phyloP scores from a whole-genome alignment of 2,329 filamentous ascomycete genomes.

The Ilyonectria mors-panacis region DNA sequence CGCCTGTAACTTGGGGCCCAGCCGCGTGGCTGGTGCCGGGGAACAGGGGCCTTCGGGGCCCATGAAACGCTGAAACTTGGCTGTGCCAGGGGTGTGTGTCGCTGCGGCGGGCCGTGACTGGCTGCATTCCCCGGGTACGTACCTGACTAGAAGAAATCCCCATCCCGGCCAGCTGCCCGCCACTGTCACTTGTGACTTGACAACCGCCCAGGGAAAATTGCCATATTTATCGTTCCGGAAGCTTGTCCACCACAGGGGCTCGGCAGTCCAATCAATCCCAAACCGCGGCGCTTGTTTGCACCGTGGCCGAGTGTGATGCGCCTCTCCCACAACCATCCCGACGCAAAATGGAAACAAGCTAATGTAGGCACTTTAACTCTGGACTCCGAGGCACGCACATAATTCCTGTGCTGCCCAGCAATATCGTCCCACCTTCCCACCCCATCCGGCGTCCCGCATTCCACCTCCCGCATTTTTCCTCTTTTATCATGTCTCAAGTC shows the following conservation, averaged over 20 bases:
- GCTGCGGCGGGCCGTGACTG: slow-evolving; percentile 3
- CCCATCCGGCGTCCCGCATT: background rate
- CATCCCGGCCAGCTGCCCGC: background rate
- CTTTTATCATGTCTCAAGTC: background rate
- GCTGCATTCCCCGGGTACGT: background rate
- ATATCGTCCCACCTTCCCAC: background rate
- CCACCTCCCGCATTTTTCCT: background rate
- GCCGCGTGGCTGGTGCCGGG: slow-evolving; percentile 28
- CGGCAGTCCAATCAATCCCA: background rate
- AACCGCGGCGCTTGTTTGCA: background rate
- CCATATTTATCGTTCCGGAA: background rate
- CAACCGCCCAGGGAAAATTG: background rate
- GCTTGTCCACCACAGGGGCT: background rate
- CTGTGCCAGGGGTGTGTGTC: background rate
- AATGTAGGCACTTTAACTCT: slow-evolving; percentile 33
- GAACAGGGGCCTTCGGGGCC: slow-evolving; percentile 5
- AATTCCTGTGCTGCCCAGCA: background rate
- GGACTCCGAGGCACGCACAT: background rate
- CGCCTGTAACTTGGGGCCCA: slow-evolving; percentile 12
- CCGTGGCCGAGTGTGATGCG: background rate
- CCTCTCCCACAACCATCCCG: background rate
- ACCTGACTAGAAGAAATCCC: background rate
- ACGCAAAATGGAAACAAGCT: slow-evolving; percentile 17
- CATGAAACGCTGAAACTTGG: slow-evolving; percentile 21
- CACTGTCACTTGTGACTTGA: background rate